These are phyloP conservation scores for Alnus glutinosa DNA, from an alignment of 306 rosid genomes.

Conservation along the genomic window DNA sequence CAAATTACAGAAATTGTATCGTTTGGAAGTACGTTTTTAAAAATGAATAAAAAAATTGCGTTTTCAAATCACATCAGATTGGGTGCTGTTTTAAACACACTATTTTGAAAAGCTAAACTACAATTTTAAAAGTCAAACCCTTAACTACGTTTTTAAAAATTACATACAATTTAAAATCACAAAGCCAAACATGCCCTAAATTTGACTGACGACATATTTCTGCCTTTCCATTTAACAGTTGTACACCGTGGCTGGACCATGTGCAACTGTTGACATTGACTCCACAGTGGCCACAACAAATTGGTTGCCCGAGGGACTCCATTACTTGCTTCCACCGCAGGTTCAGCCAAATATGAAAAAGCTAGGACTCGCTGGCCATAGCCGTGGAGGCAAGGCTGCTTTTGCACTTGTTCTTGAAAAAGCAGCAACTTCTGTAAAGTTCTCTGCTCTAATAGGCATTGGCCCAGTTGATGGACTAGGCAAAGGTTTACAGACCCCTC, in stretches of 20 bases:
- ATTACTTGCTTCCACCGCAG: slow-evolving; percentile 45
- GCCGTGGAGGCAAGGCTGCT: slow-evolving; percentile 85
- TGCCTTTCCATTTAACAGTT: slow-evolving; percentile 46
- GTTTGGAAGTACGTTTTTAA: too few species aligned
- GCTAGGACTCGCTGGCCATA: slow-evolving; percentile 74
- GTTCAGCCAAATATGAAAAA: slow-evolving; percentile 52
- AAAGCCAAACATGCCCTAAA: too few species aligned
- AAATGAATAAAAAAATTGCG: too few species aligned
- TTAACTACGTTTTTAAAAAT: too few species aligned
- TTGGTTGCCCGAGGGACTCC: slow-evolving; percentile 69
- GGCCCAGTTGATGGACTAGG: slow-evolving; percentile 91
- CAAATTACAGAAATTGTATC: too few species aligned
- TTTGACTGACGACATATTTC: neutral
- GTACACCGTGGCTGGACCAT: slow-evolving; percentile 61
- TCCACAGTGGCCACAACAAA: slow-evolving; percentile 59
- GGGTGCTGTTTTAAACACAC: too few species aligned
- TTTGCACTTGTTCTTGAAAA: slow-evolving; percentile 67
- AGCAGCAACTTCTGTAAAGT: slow-evolving; percentile 39
- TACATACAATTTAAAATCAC: too few species aligned
- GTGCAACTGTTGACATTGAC: slow-evolving; percentile 56
- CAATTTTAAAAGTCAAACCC: too few species aligned
- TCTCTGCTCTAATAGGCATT: slow-evolving; percentile 74
- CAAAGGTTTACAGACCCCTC: slow-evolving; percentile 75
- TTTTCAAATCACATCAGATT: too few species aligned
- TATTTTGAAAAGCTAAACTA: too few species aligned